Percentiles rank a stretch among this genome's conserved stretches.
Conservation (phyloP, 2,329 filamentous ascomycete genomes). For the Fonsecaea monophora region DNA sequence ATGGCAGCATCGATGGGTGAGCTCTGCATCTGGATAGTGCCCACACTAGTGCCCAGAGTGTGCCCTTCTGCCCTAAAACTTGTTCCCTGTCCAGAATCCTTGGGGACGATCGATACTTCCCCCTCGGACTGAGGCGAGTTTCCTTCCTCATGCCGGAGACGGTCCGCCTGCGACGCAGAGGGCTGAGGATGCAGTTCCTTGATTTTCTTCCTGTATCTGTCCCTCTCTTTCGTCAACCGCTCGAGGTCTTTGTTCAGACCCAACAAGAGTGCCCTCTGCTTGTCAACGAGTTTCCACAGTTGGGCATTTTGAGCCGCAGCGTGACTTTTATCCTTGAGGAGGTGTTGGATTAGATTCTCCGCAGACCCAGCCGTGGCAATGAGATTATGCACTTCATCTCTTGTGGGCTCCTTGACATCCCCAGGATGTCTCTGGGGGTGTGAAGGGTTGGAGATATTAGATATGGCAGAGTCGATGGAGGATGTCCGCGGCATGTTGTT, state of each 20-base stretch:
- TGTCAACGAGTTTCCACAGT: slow-evolving; percentile 93
- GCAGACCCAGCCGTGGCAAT: slow-evolving; percentile 85
- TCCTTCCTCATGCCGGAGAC: slow-evolving; percentile 42
- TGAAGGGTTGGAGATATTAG: slow-evolving; percentile 68
- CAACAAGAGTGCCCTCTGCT: slow-evolving; percentile 91
- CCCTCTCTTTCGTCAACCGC: slow-evolving; percentile 88
- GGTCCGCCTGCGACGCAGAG: slow-evolving; percentile 40
- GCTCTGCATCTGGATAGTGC: slow-evolving; percentile 12
- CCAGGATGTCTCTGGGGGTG: slow-evolving; percentile 65
- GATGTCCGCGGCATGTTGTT: slow-evolving; percentile 70
- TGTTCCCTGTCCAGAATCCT: slow-evolving; percentile 8
- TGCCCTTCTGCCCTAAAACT: slow-evolving; percentile 16
- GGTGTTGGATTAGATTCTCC: slow-evolving; percentile 84
- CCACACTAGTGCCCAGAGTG: slow-evolving; percentile 16
- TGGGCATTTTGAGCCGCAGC: slow-evolving; percentile 89
- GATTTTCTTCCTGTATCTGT: slow-evolving; percentile 86
- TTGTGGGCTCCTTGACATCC: slow-evolving; percentile 62
- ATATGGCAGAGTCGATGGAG: slow-evolving; percentile 93
- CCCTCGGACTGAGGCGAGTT: slow-evolving; percentile 38
- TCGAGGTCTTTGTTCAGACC: slow-evolving; percentile 95
- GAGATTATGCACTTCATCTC: slow-evolving; percentile 78
- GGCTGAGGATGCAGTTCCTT: slow-evolving; percentile 71
- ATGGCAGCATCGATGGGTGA: slow-evolving; percentile 35
- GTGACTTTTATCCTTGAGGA: slow-evolving; percentile 90
- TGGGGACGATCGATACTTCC: slow-evolving; percentile 33